Percentiles rank a stretch among this genome's conserved stretches.
These are phyloP conservation scores for Trichoderma hamatum DNA, from an alignment of 2,329 filamentous ascomycete genomes.

Conservation along the genomic window DNA sequence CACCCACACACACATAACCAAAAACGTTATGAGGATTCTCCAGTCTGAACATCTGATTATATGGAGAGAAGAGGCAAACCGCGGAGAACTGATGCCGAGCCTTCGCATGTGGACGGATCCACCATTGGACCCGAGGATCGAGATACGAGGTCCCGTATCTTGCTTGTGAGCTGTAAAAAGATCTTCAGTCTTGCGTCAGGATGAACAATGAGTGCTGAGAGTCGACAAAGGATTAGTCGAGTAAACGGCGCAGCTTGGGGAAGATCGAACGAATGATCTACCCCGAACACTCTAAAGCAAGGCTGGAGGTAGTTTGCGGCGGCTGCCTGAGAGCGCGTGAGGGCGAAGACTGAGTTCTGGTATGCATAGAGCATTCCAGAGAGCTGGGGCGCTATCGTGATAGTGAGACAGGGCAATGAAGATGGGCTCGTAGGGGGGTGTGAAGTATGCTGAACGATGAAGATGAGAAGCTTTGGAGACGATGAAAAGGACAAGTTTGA, in stretches of 20 bases:
- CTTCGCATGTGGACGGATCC: background rate
- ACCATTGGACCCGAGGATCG: background rate
- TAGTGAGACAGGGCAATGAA: constrained; percentile 22
- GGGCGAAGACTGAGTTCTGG: constrained; percentile 5
- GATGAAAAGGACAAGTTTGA: background rate
- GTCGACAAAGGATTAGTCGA: background rate
- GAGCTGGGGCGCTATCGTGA: background rate
- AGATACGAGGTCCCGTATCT: background rate
- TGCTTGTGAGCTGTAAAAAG: background rate
- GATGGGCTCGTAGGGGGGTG: background rate
- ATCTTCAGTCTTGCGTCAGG: constrained; percentile 24
- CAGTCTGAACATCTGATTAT: background rate
- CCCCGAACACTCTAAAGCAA: background rate
- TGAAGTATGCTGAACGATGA: background rate
- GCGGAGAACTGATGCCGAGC: background rate
- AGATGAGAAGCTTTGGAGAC: background rate
- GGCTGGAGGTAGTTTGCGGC: constrained; percentile 6
- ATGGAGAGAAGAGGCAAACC: background rate
- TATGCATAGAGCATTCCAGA: constrained; percentile 27
- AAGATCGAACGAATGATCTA: background rate
- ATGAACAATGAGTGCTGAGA: constrained; percentile 24
- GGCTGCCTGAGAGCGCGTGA: constrained; percentile 5
- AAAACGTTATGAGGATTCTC: background rate
- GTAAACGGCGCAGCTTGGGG: background rate
- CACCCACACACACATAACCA: background rate